A percentile compares a stretch with the other conserved stretches of the same genome.
Evolutionary conservation across 2,329 filamentous ascomycete species (phyloP).

Genomic region (Ceratocystis variospora): DNA sequence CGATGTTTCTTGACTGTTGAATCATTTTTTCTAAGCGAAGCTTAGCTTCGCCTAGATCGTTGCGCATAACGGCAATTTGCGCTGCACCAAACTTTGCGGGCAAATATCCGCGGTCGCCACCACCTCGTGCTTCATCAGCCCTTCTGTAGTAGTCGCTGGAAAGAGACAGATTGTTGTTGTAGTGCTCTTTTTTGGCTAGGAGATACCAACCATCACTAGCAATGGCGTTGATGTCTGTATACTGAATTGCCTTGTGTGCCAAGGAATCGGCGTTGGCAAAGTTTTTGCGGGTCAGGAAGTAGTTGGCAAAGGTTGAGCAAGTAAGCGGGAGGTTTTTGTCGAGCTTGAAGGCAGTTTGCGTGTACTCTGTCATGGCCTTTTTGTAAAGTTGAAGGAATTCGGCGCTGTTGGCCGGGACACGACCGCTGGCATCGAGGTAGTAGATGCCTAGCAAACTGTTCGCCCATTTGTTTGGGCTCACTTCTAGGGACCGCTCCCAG

Average conservation of each 20-base stretch:
- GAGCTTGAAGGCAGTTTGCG: slow-evolving; percentile 82
- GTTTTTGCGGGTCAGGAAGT: slow-evolving; percentile 73
- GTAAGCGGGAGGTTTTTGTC: slow-evolving; percentile 85
- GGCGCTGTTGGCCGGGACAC: slow-evolving; percentile 68
- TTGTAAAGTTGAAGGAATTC: slow-evolving; percentile 78
- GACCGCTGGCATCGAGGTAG: slow-evolving; percentile 74
- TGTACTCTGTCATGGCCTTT: slow-evolving; percentile 87
- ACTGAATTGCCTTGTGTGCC: slow-evolving; percentile 84
- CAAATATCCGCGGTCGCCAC: slow-evolving; percentile 76
- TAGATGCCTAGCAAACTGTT: slow-evolving; percentile 83
- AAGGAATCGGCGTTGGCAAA: slow-evolving; percentile 72
- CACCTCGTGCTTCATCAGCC: slow-evolving; percentile 82
- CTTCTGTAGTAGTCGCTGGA: slow-evolving; percentile 79
- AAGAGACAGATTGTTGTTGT: slow-evolving; percentile 56
- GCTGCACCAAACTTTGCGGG: slow-evolving; percentile 91
- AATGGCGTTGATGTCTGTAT: slow-evolving; percentile 90
- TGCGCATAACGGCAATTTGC: slow-evolving; percentile 72
- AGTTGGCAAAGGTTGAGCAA: slow-evolving; percentile 77
- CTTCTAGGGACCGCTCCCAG: slow-evolving; percentile 76
- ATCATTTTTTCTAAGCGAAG: slow-evolving; percentile 89
- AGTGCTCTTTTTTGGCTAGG: slow-evolving; percentile 81
- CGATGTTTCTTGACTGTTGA: slow-evolving; percentile 66
- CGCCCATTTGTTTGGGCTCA: slow-evolving; percentile 70
- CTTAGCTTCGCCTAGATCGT: slow-evolving; percentile 82
- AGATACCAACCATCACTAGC: slow-evolving; percentile 97